These are phyloP conservation scores for Trichoderma breve DNA, from an alignment of 2,329 filamentous ascomycete genomes.

Conservation along the genomic window DNA sequence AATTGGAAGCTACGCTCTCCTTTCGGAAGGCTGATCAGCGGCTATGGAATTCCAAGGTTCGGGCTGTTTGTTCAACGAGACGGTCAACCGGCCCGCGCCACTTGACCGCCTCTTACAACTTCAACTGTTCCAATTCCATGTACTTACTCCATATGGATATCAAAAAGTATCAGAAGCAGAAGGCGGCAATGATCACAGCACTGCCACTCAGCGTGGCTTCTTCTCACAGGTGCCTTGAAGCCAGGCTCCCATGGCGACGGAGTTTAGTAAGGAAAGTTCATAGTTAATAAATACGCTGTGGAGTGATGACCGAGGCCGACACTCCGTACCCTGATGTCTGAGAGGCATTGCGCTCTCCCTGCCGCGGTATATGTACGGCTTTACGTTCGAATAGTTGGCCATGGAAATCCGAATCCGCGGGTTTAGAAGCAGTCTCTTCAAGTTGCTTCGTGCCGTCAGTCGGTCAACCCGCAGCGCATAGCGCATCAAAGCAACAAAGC, in stretches of 20 bases:
- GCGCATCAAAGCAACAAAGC: not conserved
- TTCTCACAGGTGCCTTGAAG: not conserved
- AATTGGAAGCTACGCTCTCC: not conserved
- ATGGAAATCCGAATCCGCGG: not conserved
- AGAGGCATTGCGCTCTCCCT: not conserved
- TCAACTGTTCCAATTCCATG: not conserved
- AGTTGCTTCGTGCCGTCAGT: not conserved
- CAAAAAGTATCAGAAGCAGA: not conserved
- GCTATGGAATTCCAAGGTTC: not conserved
- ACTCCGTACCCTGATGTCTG: not conserved
- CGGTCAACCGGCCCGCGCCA: not conserved
- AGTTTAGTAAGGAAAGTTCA: not conserved
- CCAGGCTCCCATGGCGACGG: not conserved
- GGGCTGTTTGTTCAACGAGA: not conserved
- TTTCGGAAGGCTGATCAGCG: not conserved
- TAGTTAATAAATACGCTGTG: not conserved
- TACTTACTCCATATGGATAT: not conserved
- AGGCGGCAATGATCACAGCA: not conserved
- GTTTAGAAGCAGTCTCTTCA: not conserved
- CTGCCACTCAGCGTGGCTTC: not conserved
- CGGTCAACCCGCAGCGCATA: not conserved
- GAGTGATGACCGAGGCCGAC: not conserved
- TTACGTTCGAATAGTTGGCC: not conserved
- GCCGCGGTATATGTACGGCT: not conserved
- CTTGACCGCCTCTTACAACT: not conserved